Base-by-base conservation (phyloP, 2,329 filamentous ascomycete genomes). In the Sphaerulina populicola region DNA sequence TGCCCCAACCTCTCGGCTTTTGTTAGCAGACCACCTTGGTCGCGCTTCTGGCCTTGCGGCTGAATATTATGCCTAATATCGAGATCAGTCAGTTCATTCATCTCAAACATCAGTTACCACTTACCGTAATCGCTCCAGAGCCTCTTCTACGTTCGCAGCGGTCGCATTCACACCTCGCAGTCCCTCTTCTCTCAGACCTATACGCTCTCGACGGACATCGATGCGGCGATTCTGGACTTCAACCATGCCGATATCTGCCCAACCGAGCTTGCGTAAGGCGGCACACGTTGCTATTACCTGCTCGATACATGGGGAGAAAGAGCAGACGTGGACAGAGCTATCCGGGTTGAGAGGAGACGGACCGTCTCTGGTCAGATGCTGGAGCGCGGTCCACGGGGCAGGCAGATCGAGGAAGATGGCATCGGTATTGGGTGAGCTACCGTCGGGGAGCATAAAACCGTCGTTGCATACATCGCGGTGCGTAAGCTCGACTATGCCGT, bases 281-380 rank as follows among this genome's bases (percentile, higher is more conserved):
- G 86, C 84, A 48, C 95, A 83, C 0, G 93, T 97, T 50, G 83
- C 81, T 47, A 86, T 88, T 18, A 94, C 91, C 72, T 98, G 93
- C 70, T 98, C 93, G 58, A 98, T 94, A 69, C 93, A 98, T 0
- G 93, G 93, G 1, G 86, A 94, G 71, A 98, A 98, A 0, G 89
- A 94, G 73, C 93, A 98, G 49, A 98, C 78, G 64, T 93, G 78
- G 1, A 84, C 80, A 4, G 85, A 78, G 38, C 79, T 77, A n/a
- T 77, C 76, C 0, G 87, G 82, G 59, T 93, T 83, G 9, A 97
- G 75, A 0, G 80, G 76, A 1, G 77, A 77, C 36, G 63, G 56
- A 8, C 45, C 51, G 11, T 54, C 59, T 61, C 86, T 76, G 1
- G 83, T 81, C n/a, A 93, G 74, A 62, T 91, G 85, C 38, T 80